Base-by-base conservation (phyloP, 495 filamentous ascomycete species). In the Lophiostoma macrostomum region DNA sequence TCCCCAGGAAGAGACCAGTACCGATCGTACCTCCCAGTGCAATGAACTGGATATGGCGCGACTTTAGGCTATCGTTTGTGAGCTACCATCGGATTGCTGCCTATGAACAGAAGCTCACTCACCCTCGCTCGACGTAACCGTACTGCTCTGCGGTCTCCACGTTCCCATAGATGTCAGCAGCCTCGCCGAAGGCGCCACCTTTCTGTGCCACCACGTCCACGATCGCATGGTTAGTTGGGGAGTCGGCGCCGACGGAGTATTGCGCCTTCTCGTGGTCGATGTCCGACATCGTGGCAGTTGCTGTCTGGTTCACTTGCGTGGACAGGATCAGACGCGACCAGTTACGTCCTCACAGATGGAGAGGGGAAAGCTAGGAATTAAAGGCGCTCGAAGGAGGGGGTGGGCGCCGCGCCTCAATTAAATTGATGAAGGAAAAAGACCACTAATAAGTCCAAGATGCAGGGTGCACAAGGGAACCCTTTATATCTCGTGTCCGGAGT, bases 1-100 rank as follows among this genome's bases (percentile, higher is more conserved):
- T 84, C 48, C 86, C 84, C 20, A 89, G 70, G 72, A 90, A 90
- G 31, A 90, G 72, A 38, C 84, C 86, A 3, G 85, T 90, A 12
- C 85, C 86, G 60, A 90, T 84, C 16, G 84, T 85, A 41, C 85
- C 85, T 60, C 86, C 85, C 4, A 80, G 66, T 29, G 75, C 82
- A 55, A 86, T 84, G 51, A 87, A 75, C 65, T 86, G 81, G 45
- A 75, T 67, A 44, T 81, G 72, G 39, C 82, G 75, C 14, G 71
- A 80, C 56, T 73, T 73, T 36, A 74, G 61, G 24, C 67, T 69
- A 40, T 24, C 14, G 12, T 12, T 20, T 42, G 55, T 58, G 34
- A 58, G 47, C 22, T 29, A 40, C 32, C 18, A 20, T 11, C n/a
- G 34, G 25, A 5, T 7, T 23, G 40, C 13, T 5, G 12, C 23